Base-by-base conservation (phyloP, 768 basidiomycete species). In the Lactarius vividus region DNA sequence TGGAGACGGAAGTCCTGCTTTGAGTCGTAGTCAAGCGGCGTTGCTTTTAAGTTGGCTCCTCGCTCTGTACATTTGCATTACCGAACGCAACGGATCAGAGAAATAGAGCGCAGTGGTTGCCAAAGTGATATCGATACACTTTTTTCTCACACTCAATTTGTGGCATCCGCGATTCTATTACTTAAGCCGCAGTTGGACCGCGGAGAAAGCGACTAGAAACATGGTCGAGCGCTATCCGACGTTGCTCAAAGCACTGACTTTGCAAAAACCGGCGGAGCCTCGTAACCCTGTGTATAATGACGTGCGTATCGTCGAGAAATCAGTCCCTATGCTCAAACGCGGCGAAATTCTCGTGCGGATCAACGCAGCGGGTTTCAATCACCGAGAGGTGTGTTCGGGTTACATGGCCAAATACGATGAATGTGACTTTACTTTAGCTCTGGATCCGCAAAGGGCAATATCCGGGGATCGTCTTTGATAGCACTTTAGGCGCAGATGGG, bases 371-470 rank as follows among this genome's bases (percentile, higher is more conserved):
- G 85, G 83, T 18, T 91, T 91, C 79, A 94, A 94, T 73, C 91
- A 87, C 71, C 81, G 88, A 72, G 91, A 92, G 33, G 61, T 55
- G 16, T 40, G 57, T 35, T 53, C 20, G 29, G 57, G 28, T 56
- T 9, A 11, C 4, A 8, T 39, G 7, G 23, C 31, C 16, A 15
- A 13, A 26, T 20, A 31, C 28, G 8, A 11, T 57, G 20, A 52
- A 1, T 20, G 26, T 46, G 40, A 16, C 28, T 26, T 58, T 20
- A 13, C 2, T 37, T 20, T 68, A 93, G 90, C 77, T 91, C 13
- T 93, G 91, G 91, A 85, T 89, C 39, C 81, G 89, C 28, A 82
- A 81, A 63, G 88, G 88, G 11, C 76, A 78, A 72, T 92, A 93
- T 71, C 89, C 91, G 0, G 78, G 79, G 10, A 86, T 92, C 54